phyloP scores from a whole-genome alignment of 2,329 filamentous ascomycete genomes.

The Nemania diffusa region DNA sequence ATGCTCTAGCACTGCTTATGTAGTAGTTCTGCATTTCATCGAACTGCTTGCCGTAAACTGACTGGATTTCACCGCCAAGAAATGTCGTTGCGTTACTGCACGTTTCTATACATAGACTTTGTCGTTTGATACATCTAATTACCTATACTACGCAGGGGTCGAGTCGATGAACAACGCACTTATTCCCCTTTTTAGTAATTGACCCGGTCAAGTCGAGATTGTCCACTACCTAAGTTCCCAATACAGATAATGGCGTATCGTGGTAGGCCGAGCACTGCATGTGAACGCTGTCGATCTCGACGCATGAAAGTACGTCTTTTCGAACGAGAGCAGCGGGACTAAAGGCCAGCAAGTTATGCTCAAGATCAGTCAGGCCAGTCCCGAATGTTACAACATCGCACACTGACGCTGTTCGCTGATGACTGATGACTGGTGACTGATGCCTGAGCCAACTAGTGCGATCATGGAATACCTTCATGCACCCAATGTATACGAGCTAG shows the following conservation, averaged over 20 bases:
- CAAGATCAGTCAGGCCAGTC: not conserved
- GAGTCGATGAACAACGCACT: not conserved
- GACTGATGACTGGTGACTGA: no score
- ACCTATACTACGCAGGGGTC: not conserved
- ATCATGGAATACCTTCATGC: conserved; percentile 8
- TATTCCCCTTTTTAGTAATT: not conserved
- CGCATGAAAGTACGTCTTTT: conserved; percentile 11
- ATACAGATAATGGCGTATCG: conserved; percentile 3
- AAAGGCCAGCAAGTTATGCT: not conserved
- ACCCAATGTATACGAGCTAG: conserved; percentile 12
- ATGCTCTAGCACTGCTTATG: not conserved
- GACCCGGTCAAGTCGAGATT: not conserved
- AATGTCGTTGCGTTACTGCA: not conserved
- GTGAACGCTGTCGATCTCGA: conserved; percentile 15
- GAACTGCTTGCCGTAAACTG: conserved; percentile 6
- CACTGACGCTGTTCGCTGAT: not conserved
- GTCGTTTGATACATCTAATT: not conserved
- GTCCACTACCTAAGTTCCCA: not conserved
- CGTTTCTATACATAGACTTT: not conserved
- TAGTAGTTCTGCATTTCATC: not conserved
- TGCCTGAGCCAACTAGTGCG: not conserved
- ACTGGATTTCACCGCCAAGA: not conserved
- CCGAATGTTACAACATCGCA: not conserved
- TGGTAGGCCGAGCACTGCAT: conserved; percentile 5
- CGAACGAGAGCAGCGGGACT: not conserved